Base-by-base conservation (phyloP, 23 red algal genomes). In the Gracilaria vermiculophylla region DNA sequence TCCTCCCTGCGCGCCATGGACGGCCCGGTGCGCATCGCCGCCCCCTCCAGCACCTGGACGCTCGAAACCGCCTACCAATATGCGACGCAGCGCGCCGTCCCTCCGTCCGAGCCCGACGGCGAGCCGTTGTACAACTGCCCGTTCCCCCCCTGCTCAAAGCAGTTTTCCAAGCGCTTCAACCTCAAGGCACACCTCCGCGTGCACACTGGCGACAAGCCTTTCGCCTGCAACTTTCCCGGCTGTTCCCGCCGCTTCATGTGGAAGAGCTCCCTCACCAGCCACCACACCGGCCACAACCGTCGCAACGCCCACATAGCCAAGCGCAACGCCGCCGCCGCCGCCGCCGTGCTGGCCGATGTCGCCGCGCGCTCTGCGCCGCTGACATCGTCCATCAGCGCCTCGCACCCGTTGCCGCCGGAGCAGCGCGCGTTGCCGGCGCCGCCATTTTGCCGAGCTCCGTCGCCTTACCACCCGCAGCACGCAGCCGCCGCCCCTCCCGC, bases 111-210 rank as follows among this genome's bases (percentile, higher is more conserved):
- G 19, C 58, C 80, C n/a, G 61, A 71, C 62, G 80, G 80, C 36
- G 80, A 85, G 50, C 80, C 80, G 35, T 44, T 85, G 33, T 88
- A 88, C 69, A 77, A 75, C 70, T 88, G 83, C 37, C 90, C 90
- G n/a, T 93, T 70, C 35, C 64, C 56, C 10, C 85, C 76, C 11
- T 95, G 85, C 28, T 23, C 70, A 35, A 83, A 83, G 27, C 92
- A 69, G 35, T 95, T 95, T 56, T 81, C 71, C 1, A 89, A 95
- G 73, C 67, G 77, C 17, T 95, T 82, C 61, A 95, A 95, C 71
- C 86, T 95, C 66, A 82, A 90, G 71, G 76, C 77, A 21, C 92
- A 95, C 61, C 67, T 82, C 32, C 92, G 92, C 53, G 64, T 79
- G 29, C 92, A 95, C 61, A 80, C 83, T 0, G 92, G 92, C 54